A percentile compares a stretch with the other conserved stretches of the same genome.
Conservation (phyloP, 345 rosid species). For the Iberis pinnata region DNA sequence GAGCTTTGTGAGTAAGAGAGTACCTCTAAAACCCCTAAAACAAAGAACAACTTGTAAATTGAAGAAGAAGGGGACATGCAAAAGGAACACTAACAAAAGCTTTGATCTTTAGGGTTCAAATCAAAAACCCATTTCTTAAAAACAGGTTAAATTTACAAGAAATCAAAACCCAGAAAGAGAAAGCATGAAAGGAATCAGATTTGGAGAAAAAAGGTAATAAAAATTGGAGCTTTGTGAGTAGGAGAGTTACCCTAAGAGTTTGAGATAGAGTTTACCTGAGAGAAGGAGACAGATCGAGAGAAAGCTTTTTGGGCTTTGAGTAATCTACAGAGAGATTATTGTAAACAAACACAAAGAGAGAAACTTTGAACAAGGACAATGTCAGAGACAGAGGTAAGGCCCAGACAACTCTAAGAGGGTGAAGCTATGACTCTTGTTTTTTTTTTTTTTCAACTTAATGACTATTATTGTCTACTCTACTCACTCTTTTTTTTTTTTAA, state of each 20-base stretch:
- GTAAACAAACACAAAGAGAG: not conserved
- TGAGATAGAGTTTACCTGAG: conserved; percentile 12
- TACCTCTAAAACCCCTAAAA: too few species aligned
- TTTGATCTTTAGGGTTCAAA: conserved; percentile 6
- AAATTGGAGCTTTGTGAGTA: not conserved
- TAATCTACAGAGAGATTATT: conserved; percentile 15
- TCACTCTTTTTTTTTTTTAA: not conserved
- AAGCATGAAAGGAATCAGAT: conserved; percentile 20
- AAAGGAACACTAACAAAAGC: too few species aligned
- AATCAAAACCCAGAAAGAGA: conserved; percentile 2
- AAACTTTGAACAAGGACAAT: conserved; percentile 22
- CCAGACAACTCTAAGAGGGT: conserved; percentile 29
- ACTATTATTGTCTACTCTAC: too few species aligned
- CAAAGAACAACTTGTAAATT: too few species aligned
- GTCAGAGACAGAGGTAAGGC: conserved; percentile 28
- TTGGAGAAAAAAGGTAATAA: not conserved
- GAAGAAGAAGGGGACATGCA: too few species aligned
- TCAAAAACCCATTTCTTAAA: conserved; percentile 12
- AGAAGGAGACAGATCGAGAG: conserved; percentile 11
- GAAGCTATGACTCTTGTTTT: conserved; percentile 25
- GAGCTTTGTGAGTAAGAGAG: conserved; percentile 1
- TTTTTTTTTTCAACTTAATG: too few species aligned
- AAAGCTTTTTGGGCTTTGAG: conserved; percentile 9
- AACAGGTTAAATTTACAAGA: not conserved
- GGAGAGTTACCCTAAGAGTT: not conserved